Base-by-base conservation (phyloP, 495 filamentous ascomycete species). In the Neurospora sublineolata region DNA sequence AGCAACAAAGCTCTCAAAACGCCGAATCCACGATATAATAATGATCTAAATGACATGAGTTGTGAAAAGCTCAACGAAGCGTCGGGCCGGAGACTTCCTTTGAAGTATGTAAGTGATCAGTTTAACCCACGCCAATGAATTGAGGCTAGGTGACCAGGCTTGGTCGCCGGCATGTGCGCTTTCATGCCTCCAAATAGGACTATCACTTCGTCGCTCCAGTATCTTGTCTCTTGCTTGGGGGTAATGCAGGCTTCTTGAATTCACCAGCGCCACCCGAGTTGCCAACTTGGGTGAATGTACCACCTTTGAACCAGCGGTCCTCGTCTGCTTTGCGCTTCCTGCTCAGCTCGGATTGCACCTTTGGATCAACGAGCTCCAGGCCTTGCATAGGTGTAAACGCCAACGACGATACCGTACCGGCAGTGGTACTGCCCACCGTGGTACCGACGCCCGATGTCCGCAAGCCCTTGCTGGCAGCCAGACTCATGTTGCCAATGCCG, bases 341-440 rank as follows among this genome's bases (percentile, higher is more conserved):
- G 75, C 84, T 93, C 75, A 94, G 81, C 81, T 92, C 93, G 3
- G 92, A 90, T 76, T 91, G 88, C 69, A 92, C 88, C 84, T 96
- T 97, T 68, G 95, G 95, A 81, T 97, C 96, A 18, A 97, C 93
- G 10, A 99, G 88, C 84, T 98, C 95, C 39, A 99, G 85, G 12
- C 95, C 95, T 79, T 98, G 96, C 23, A 94, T 92, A 4, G 95
- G 93, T 5, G 93, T 97, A 75, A 98, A 99, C 1, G 93, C 92
- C 77, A 99, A 87, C 41, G 91, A 93, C 78, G 91, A 94, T 30
- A 93, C 90, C 1, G 93, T 97, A 71, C 95, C 93, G 30, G 87
- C 83, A 30, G 82, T 84, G 36, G 72, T 44, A 14, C 69, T 68
- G 30, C 84, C 88, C 70, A 89, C 81, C 9, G 89, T 89, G 41